Conservation (phyloP, 139 green algal species). For the Volvox reticuliferus region DNA sequence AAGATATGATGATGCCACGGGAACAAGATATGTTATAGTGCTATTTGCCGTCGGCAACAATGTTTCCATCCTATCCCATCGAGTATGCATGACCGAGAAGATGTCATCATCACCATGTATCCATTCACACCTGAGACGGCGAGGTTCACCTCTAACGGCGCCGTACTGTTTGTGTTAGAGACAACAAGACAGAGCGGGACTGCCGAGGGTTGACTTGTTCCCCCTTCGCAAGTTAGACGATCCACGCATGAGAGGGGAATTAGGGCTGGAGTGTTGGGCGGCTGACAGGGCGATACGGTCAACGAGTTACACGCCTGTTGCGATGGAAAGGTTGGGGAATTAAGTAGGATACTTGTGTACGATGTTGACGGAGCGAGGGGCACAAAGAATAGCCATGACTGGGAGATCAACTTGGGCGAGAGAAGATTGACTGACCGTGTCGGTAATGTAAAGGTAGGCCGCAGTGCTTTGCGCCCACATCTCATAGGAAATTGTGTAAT, state of each 20-base stretch:
- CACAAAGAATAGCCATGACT: too few species aligned
- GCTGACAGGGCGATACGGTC: background rate
- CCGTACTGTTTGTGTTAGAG: background rate
- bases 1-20: too few species aligned
- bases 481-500: background rate
- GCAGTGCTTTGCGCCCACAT: background rate
- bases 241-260: background rate
- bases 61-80: too few species aligned
- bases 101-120: background rate
- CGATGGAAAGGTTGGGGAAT: background rate
- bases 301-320: background rate
- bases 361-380: background rate
- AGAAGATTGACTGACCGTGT: background rate
- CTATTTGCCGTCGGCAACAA: too few species aligned
- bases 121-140: background rate
- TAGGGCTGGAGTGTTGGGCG: background rate
- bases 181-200: conserved; percentile 25
- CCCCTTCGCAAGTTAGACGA: background rate
- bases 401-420: background rate
- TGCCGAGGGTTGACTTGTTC: background rate
- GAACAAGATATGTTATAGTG: too few species aligned
- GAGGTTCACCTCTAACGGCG: background rate
- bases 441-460: conserved; percentile 17
- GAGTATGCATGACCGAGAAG: too few species aligned
- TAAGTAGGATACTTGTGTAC: background rate